Evolutionary conservation across 2,329 filamentous ascomycete genomes (phyloP).

Genomic region (Trichoderma lentiforme): DNA sequence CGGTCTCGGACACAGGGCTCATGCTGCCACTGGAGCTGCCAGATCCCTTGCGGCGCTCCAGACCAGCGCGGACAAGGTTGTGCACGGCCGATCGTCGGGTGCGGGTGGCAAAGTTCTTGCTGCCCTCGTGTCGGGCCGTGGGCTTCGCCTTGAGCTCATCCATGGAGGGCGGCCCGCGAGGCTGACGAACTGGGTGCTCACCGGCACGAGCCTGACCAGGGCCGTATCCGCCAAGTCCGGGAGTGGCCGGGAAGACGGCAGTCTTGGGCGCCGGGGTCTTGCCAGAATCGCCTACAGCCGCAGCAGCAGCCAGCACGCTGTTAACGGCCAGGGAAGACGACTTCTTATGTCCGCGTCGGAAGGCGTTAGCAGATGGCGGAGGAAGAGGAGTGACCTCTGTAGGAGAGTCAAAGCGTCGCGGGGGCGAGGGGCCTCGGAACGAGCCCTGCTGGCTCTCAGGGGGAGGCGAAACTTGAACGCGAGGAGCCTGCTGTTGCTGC

Average conservation of each 20-base stretch:
- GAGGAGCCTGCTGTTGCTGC: constrained; percentile 55
- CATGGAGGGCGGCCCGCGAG: constrained; percentile 83
- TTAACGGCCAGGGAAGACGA: constrained; percentile 69
- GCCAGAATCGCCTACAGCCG: constrained; percentile 43
- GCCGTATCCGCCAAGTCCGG: constrained; percentile 80
- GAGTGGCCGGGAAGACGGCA: constrained; percentile 74
- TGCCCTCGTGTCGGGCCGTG: constrained; percentile 89
- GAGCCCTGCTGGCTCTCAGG: constrained; percentile 53
- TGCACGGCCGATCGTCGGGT: constrained; percentile 88
- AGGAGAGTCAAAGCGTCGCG: constrained; percentile 66
- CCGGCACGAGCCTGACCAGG: constrained; percentile 90
- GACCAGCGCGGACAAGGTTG: constrained; percentile 84
- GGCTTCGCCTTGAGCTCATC: constrained; percentile 89
- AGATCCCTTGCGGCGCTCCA: constrained; percentile 78
- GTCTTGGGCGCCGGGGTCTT: constrained; percentile 72
- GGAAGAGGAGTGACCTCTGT: constrained; percentile 69
- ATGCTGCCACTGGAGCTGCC: constrained; percentile 71
- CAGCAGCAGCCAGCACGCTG: constrained; percentile 42
- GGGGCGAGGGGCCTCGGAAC: constrained; percentile 62
- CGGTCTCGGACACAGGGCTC: constrained; percentile 83
- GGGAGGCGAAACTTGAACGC: constrained; percentile 79
- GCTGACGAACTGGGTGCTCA: constrained; percentile 91
- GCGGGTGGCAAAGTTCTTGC: constrained; percentile 94
- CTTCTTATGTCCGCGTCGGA: constrained; percentile 94
- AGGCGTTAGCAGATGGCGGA: constrained; percentile 84